Conservation (phyloP, 2,329 filamentous ascomycete genomes). For the Aureobasidium sp. region DNA sequence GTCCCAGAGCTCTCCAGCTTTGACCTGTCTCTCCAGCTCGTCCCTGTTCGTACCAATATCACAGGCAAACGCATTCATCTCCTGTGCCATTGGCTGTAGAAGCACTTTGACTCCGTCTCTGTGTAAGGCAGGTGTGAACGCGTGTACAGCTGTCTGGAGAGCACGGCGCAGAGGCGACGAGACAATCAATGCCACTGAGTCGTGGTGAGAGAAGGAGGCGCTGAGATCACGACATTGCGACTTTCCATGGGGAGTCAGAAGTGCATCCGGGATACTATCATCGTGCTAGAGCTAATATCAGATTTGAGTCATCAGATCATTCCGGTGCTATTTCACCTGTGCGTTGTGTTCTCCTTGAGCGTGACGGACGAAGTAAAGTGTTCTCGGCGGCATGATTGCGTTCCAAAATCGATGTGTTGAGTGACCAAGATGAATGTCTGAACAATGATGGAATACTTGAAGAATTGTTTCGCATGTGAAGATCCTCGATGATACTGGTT, state of each 20-base stretch:
- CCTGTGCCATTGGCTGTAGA: constrained; percentile 69
- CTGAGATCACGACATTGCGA: constrained; percentile 63
- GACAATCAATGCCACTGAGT: constrained; percentile 60
- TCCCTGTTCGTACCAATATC: constrained; percentile 56
- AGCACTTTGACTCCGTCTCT: constrained; percentile 48
- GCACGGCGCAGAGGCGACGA: constrained; percentile 76
- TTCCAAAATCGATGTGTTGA: background rate
- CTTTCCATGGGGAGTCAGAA: constrained; percentile 66
- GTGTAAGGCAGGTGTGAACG: constrained; percentile 56
- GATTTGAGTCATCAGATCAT: constrained; percentile 23
- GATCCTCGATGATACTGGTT: background rate
- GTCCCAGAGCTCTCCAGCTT: constrained; percentile 35
- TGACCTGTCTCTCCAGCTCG: background rate
- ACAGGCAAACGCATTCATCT: constrained; percentile 66
- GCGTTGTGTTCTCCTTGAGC: constrained; percentile 70
- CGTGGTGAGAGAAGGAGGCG: constrained; percentile 51
- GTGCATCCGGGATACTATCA: constrained; percentile 65
- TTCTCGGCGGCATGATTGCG: constrained; percentile 22
- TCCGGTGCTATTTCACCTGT: background rate
- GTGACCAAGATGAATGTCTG: background rate
- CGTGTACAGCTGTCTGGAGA: constrained; percentile 65
- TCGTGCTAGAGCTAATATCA: constrained; percentile 43
- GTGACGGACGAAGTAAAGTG: constrained; percentile 64
- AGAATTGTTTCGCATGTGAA: background rate
- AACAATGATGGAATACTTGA: background rate